A percentile compares a stretch with the other conserved stretches of the same genome.
Conservation (phyloP, 2,329 filamentous ascomycete species). For the Fusarium solani-melongenae region DNA sequence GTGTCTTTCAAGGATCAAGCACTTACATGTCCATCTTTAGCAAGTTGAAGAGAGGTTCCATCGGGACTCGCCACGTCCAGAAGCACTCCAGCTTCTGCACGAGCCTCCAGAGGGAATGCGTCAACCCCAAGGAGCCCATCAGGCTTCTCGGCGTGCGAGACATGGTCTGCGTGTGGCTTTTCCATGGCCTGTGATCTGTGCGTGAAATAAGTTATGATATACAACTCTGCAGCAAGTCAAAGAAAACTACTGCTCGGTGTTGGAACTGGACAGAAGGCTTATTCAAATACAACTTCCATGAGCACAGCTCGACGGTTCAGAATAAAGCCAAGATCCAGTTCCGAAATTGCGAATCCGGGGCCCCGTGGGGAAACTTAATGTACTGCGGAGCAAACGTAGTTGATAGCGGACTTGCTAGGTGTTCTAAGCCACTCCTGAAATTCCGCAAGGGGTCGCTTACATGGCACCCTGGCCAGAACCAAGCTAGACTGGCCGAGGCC, state of each 20-base stretch:
- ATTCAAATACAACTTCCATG: conserved; percentile 12
- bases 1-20: not conserved
- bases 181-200: conserved; percentile 10
- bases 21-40: conserved; percentile 31
- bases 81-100: conserved; percentile 29
- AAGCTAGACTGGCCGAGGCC: not conserved
- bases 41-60: conserved; percentile 19
- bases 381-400: not conserved
- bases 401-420: not conserved
- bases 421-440: not conserved
- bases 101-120: conserved; percentile 17
- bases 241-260: not conserved
- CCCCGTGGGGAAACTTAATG: conserved; percentile 10
- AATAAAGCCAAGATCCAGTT: conserved; percentile 1
- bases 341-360: conserved; percentile 33
- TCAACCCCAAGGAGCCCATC: not conserved
- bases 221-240: not conserved
- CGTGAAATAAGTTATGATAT: not conserved
- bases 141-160: conserved; percentile 22
- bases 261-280: not conserved
- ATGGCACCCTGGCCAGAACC: not conserved
- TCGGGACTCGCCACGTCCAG: conserved; percentile 5
- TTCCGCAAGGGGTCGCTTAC: not conserved
- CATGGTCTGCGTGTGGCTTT: conserved; percentile 30
- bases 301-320: not conserved